A percentile compares a stretch with the other conserved stretches of the same genome.
These are phyloP conservation scores for Tulasnella sp. DNA, from an alignment of 768 basidiomycete species.

Conservation along the genomic window DNA sequence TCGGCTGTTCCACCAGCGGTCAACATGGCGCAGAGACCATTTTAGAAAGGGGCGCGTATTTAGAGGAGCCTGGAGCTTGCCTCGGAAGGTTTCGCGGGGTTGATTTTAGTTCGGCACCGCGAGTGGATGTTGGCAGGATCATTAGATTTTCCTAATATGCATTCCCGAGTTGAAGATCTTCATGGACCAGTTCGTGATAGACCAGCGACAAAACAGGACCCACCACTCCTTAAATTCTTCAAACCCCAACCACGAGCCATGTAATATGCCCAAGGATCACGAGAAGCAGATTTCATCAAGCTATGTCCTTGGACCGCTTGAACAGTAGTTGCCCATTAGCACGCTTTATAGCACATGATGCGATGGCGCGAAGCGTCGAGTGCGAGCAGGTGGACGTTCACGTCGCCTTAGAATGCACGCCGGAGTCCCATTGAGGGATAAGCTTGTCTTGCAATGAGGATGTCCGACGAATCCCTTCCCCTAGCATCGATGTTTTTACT, in stretches of 20 bases:
- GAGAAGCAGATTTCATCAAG: too few species aligned
- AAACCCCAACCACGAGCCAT: background rate
- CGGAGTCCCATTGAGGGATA: too few species aligned
- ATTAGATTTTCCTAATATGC: background rate
- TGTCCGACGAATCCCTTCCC: too few species aligned
- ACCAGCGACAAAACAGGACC: background rate
- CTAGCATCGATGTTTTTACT: too few species aligned
- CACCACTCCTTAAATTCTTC: background rate
- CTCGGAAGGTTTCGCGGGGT: background rate
- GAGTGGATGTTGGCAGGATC: background rate
- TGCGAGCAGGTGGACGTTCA: too few species aligned
- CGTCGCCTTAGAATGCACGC: too few species aligned
- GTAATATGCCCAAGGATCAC: too few species aligned
- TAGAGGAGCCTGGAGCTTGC: background rate
- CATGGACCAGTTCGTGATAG: background rate
- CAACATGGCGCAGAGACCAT: constrained; percentile 8
- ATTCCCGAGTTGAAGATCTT: background rate
- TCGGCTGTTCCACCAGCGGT: constrained; percentile 27
- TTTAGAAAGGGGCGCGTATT: background rate
- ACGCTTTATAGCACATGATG: too few species aligned
- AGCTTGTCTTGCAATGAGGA: too few species aligned
- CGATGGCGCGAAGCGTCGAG: too few species aligned
- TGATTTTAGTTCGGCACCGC: background rate
- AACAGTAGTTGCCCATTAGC: too few species aligned
- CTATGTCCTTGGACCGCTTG: too few species aligned